Evolutionary conservation across 768 basidiomycete genomes (phyloP).

Genomic region (Hysterangium stoloniferum): DNA sequence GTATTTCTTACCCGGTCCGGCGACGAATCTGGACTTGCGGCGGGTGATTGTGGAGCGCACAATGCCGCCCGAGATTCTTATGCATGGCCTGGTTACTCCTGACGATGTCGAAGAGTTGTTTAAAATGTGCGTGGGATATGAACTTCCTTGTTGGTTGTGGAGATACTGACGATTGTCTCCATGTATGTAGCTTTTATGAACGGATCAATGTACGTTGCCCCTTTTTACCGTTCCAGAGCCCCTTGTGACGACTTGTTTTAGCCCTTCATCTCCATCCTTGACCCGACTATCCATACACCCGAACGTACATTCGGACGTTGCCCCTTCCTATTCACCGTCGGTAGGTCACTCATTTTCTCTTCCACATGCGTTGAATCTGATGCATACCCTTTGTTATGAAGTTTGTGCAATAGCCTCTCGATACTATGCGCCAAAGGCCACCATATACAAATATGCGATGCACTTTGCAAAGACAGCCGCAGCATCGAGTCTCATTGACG

Average conservation of each 20-base stretch:
- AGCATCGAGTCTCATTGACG: constrained; percentile 71
- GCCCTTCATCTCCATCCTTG: constrained; percentile 27
- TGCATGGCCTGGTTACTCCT: constrained; percentile 40
- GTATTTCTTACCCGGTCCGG: constrained; percentile 56
- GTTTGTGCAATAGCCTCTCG: constrained; percentile 59
- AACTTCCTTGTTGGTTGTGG: background rate
- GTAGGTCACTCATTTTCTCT: background rate
- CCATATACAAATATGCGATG: constrained; percentile 84
- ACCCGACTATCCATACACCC: constrained; percentile 32
- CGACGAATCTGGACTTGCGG: constrained; percentile 13
- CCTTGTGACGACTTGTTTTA: constrained; percentile 1
- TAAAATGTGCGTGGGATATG: constrained; percentile 38
- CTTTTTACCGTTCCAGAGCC: background rate
- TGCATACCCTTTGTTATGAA: background rate
- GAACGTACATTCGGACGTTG: constrained; percentile 28
- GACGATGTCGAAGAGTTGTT: constrained; percentile 47
- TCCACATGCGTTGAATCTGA: no score
- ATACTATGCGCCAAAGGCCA: constrained; percentile 52
- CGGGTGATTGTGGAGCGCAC: constrained; percentile 19
- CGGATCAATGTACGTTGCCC: constrained; percentile 16
- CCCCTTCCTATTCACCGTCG: constrained; percentile 9
- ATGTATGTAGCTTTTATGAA: constrained; percentile 16
- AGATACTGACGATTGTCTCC: background rate
- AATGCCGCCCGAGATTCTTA: constrained; percentile 37
- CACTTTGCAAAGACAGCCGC: constrained; percentile 81